Evolutionary conservation across 1,139 yeast species (phyloP).

Genomic region (Hemisphaericaspora subhashii): DNA sequence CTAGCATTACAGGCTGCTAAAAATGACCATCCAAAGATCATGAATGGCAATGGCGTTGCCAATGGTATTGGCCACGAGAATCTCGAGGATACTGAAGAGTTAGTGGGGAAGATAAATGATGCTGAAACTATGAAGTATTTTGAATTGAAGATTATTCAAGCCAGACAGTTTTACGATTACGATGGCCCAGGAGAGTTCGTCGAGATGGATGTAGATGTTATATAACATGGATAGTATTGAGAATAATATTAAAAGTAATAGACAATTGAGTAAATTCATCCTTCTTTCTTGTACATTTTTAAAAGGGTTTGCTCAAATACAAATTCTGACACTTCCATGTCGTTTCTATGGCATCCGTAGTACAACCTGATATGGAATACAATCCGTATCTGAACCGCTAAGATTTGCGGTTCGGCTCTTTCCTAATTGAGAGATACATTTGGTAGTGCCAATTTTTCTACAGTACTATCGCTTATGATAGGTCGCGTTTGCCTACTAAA

Average conservation of each 20-base stretch:
- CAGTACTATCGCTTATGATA: neutral
- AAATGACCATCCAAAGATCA: neutral
- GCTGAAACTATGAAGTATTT: slow-evolving; percentile 39
- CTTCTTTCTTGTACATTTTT: too few species aligned
- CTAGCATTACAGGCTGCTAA: slow-evolving; percentile 19
- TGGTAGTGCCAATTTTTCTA: neutral
- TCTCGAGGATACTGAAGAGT: slow-evolving; percentile 2
- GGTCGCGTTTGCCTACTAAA: too few species aligned
- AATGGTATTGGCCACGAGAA: too few species aligned
- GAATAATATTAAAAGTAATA: too few species aligned
- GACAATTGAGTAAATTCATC: too few species aligned
- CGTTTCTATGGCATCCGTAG: too few species aligned
- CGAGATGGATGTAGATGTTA: slow-evolving; percentile 9
- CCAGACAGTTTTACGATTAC: slow-evolving; percentile 30
- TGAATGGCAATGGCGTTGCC: slow-evolving; percentile 10
- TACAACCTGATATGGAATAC: neutral
- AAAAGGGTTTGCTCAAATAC: too few species aligned
- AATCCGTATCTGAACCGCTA: neutral
- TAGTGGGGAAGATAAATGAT: slow-evolving; percentile 36
- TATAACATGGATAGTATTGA: neutral
- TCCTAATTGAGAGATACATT: neutral
- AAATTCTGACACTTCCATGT: too few species aligned
- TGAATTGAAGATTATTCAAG: slow-evolving; percentile 41
- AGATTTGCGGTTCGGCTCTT: neutral
- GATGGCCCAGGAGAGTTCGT: slow-evolving; percentile 23